A percentile compares a stretch with the other conserved stretches of the same genome.
Conservation (phyloP, 176 grass and related monocot species). For the Phragmites australis region DNA sequence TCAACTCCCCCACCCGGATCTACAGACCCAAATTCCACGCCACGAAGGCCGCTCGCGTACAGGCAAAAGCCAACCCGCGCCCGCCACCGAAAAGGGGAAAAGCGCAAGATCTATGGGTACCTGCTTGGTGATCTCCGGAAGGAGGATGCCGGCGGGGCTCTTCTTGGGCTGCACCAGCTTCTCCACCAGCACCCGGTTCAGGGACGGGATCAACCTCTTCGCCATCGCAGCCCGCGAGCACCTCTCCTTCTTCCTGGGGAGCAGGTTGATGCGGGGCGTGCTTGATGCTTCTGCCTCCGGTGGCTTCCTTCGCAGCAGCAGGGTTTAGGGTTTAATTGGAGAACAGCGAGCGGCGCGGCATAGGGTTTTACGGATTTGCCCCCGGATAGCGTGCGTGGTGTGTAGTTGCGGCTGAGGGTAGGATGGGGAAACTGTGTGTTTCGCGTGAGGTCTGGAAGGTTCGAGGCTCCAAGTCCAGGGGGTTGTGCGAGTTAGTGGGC, state of each 20-base stretch:
- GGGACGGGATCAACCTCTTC: conserved; percentile 66
- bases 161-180: conserved; percentile 75
- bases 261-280: background rate
- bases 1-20: background rate
- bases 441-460: conserved; percentile 10
- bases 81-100: background rate
- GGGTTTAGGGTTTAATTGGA: conserved; percentile 42
- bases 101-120: conserved; percentile 15
- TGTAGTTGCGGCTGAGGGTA: background rate
- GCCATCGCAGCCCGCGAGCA: conserved; percentile 55
- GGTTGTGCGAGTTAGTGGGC: background rate
- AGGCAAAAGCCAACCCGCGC: background rate
- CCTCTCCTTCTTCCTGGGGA: conserved; percentile 22
- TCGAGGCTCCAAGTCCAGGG: background rate
- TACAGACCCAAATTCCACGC: background rate
- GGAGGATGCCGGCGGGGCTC: conserved; percentile 74
- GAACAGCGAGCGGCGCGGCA: background rate
- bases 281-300: background rate
- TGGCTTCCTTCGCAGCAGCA: background rate
- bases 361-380: background rate
- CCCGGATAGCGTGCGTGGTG: background rate
- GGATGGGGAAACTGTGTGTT: background rate
- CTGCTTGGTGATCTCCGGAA: conserved; percentile 69
- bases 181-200: conserved; percentile 80
- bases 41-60: background rate